These are phyloP conservation scores for Wallemia ichthyophaga DNA, from an alignment of 1,284 basidiomycete species.

Conservation along the genomic window DNA sequence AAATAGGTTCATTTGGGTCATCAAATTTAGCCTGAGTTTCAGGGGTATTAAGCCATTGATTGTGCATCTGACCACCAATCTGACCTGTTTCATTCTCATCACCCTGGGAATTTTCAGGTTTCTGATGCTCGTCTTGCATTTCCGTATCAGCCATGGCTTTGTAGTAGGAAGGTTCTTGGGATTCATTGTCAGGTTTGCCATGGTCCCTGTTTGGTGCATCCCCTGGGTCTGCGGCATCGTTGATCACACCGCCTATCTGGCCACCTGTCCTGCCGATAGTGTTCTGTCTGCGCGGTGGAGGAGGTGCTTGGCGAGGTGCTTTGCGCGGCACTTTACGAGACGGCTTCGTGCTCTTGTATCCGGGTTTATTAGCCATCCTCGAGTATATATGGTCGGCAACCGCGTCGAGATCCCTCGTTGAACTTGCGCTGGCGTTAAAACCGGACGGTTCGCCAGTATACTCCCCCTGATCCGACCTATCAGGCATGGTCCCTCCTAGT, in stretches of 20 bases:
- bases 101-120: too few species aligned
- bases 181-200: too few species aligned
- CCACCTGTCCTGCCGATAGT: not conserved
- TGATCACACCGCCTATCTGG: not conserved
- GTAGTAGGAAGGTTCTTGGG: too few species aligned
- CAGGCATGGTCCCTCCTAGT: not conserved
- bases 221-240: not conserved
- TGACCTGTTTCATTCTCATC: not conserved
- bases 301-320: too few species aligned
- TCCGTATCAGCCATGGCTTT: too few species aligned
- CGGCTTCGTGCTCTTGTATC: too few species aligned
- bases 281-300: not conserved
- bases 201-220: not conserved
- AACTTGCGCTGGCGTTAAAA: too few species aligned
- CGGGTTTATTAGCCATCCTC: too few species aligned
- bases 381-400: too few species aligned
- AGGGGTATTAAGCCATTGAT: not conserved
- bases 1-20: not conserved
- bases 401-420: too few species aligned
- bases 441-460: not conserved
- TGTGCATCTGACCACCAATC: not conserved
- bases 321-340: too few species aligned
- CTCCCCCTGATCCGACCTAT: not conserved
- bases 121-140: too few species aligned
- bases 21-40: not conserved